A percentile compares a stretch with the other conserved stretches of the same genome.
Conservation (phyloP, 2,329 filamentous ascomycete genomes). For the Didymella pomorum region DNA sequence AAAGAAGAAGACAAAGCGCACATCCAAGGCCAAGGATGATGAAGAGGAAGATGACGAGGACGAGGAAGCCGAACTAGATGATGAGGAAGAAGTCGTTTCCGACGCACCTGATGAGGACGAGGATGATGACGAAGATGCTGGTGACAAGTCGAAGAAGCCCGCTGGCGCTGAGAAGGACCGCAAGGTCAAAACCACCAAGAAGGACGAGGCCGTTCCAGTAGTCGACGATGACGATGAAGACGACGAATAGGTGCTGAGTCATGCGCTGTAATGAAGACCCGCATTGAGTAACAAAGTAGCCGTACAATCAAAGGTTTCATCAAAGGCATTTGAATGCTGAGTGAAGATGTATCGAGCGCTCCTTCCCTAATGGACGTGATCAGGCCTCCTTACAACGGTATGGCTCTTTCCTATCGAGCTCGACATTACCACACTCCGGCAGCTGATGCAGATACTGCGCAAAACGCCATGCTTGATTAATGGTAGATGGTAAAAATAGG, state of each 20-base stretch:
- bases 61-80: slow-evolving; percentile 45
- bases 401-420: no score
- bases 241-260: slow-evolving; percentile 22
- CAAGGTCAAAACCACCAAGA: slow-evolving; percentile 43
- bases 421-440: no score
- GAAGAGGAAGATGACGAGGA: slow-evolving; percentile 45
- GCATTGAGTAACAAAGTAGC: slow-evolving; percentile 1
- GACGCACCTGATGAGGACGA: slow-evolving; percentile 33
- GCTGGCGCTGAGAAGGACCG: slow-evolving; percentile 45
- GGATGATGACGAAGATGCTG: slow-evolving; percentile 49
- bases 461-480: slow-evolving; percentile 3
- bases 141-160: slow-evolving; percentile 48
- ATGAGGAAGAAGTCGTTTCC: slow-evolving; percentile 29
- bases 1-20: slow-evolving; percentile 47
- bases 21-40: slow-evolving; percentile 42
- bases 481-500: neutral
- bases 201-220: slow-evolving; percentile 43
- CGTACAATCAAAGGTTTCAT: neutral
- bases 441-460: neutral
- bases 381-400: no score
- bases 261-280: neutral
- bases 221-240: slow-evolving; percentile 45
- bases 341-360: no score
- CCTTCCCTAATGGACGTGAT: no score
- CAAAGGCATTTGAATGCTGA: neutral